These are phyloP conservation scores for Physaria fendleri DNA, from an alignment of 345 rosid genomes.

Conservation along the genomic window DNA sequence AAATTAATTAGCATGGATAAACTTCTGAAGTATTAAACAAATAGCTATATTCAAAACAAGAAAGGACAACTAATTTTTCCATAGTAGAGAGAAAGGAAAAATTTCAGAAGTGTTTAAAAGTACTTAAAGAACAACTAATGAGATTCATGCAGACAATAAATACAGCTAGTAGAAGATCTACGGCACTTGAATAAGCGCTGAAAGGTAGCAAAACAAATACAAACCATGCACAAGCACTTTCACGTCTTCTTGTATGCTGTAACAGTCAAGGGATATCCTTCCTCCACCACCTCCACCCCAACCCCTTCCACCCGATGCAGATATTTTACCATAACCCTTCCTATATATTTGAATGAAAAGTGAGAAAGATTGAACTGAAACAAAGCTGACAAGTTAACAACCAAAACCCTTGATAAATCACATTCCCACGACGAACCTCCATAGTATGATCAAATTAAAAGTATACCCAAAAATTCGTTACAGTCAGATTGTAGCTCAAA, in stretches of 20 bases:
- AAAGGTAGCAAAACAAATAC: slow-evolving; percentile 37
- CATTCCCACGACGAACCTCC: background rate
- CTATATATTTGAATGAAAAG: slow-evolving; percentile 40
- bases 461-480: background rate
- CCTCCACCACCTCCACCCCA: slow-evolving; percentile 99
- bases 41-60: slow-evolving; percentile 4
- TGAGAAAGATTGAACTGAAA: slow-evolving; percentile 6
- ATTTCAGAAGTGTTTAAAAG: background rate
- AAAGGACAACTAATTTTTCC: background rate
- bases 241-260: slow-evolving; percentile 93
- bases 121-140: slow-evolving; percentile 3
- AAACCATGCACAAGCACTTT: slow-evolving; percentile 85
- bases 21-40: background rate
- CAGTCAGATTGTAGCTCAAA: slow-evolving; percentile 5
- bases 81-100: background rate
- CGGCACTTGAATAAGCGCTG: slow-evolving; percentile 21
- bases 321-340: slow-evolving; percentile 82
- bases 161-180: slow-evolving; percentile 1
- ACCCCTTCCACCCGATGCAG: slow-evolving; percentile 90
- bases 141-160: background rate
- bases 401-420: background rate
- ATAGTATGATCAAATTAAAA: background rate
- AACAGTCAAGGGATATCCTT: slow-evolving; percentile 86
- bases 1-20: background rate
- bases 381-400: slow-evolving; percentile 1